Evolutionary conservation across 768 basidiomycete species (phyloP), one percentile per base, ranked within the genome.

Genomic region (Pisolithus marmoratus): DNA sequence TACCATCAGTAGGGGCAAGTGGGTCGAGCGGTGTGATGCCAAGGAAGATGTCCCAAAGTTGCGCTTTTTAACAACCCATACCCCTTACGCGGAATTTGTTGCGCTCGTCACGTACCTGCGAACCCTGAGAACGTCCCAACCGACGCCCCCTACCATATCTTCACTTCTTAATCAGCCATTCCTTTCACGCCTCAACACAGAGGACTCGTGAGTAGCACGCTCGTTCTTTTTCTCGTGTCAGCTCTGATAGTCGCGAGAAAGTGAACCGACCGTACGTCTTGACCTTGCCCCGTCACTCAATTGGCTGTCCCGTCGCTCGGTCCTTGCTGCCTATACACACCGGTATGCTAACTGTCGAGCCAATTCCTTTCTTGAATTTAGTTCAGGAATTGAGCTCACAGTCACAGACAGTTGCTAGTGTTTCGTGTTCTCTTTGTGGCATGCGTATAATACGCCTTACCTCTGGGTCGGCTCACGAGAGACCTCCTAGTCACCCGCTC

Each of bases 261-360:
- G 94, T 22, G 95, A 99, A 60, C 91, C 95, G 0, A 91, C 94
- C 0, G 74, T 96, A 27, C 85, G 96, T 8, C 78, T 99, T 17
- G 96, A 98, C 63, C 73, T 90, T n/a, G 94, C 96, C 0, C 91
- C 94, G 0, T 90, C 93, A 12, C 73, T 99, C 31, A 94, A 90
- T 61, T 98, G 91, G 90, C 76, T 98, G n/a, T 87, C 88, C 15
- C 80, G 94, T 24, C 83, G 93, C 26, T 84, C 84, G 4, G 87
- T 98, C 22, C 76, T 85, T 4, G 71, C 82, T 23, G 95, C 95
- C 5, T n/a, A 89, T 99, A 52, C 83, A 97, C 57, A 80, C 78
- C 8, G 92, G 92, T 0, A 88, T 94, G 62, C 79, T 99, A 26
- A 82, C 79, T 14, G 84, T 99, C 48, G 95, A 98, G 63, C 94